Base-by-base conservation (phyloP, 2,329 filamentous ascomycete species). In the Ophiocordyceps camponoti-leonardi region DNA sequence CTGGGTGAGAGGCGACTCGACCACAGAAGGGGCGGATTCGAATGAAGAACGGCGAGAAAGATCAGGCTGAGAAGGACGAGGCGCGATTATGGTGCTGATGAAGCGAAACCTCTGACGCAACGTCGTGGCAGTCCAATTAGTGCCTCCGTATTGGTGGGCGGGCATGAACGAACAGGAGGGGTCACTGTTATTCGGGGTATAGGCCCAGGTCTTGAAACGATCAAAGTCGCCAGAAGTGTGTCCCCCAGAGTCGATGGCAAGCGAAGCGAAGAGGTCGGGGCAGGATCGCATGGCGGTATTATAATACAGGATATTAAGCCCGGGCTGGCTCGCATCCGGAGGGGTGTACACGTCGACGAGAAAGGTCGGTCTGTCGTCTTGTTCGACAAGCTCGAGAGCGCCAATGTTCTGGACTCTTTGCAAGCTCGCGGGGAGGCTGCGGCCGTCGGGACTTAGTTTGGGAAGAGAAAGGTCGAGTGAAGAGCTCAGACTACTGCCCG, bases 341-440 rank as follows among this genome's bases (percentile, higher is more conserved):
- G 67, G 59, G 53, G 81, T 75, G 8, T 67, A 66, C 44, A 84
- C 62, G 54, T 90, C 83, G 31, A 90, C 67, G 40, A 90, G 72
- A 53, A 90, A 86, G 0, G 81, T 84, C 3, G 83, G 85, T 42
- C 85, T 69, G 44, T 81, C 75, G 57, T 92, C 85, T 51, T 83
- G 75, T 55, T 90, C 83, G 39, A 92, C 61, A 37, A 90, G 64
- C 58, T 90, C 85, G 19, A 81, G 62, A 11, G 86, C 71, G 22
- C 81, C 79, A 44, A 87, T 68, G 23, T 73, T 72, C 40, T 75
- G 74, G 5, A 88, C 66, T 44, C 77, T 64, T 44, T 77, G 69
- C 41, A 76, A 50, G 6, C 68, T 67, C 2, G 74, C 67, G 1
- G 66, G 60, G 45, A 67, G 61, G 6, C 65, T 61, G 49, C 66